Percentiles rank a stretch among this genome's conserved stretches.
Conservation (phyloP, 2,329 filamentous ascomycete species). For the Fusarium sp. region DNA sequence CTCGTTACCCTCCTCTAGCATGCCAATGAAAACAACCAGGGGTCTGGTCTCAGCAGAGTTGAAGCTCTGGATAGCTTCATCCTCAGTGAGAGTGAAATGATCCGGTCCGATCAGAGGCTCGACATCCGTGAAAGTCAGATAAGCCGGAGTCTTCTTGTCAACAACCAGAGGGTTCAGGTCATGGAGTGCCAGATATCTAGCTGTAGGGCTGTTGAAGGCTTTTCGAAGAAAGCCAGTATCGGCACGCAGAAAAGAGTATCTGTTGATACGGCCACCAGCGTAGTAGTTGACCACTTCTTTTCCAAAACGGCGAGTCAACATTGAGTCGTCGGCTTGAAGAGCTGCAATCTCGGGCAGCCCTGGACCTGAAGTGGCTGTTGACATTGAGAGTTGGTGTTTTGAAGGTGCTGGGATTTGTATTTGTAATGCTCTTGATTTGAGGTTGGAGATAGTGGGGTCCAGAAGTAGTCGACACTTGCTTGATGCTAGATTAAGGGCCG, state of each 20-base stretch:
- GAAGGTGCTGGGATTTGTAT: slow-evolving; percentile 16
- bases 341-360: slow-evolving; percentile 56
- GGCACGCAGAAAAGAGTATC: slow-evolving; percentile 78
- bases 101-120: slow-evolving; percentile 74
- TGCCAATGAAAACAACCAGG: slow-evolving; percentile 83
- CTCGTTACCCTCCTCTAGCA: slow-evolving; percentile 73
- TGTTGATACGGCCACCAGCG: slow-evolving; percentile 79
- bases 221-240: slow-evolving; percentile 75
- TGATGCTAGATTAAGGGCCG: background rate
- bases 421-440: slow-evolving; percentile 20
- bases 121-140: slow-evolving; percentile 75
- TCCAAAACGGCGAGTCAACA: slow-evolving; percentile 81
- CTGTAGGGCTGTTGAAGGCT: slow-evolving; percentile 71
- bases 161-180: slow-evolving; percentile 77
- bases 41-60: slow-evolving; percentile 75
- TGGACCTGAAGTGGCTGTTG: slow-evolving; percentile 44
- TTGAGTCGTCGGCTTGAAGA: slow-evolving; percentile 63
- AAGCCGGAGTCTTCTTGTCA: slow-evolving; percentile 68
- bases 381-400: slow-evolving; percentile 25
- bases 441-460: background rate
- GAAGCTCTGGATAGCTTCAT: slow-evolving; percentile 75
- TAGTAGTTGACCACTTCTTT: slow-evolving; percentile 87
- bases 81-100: slow-evolving; percentile 76
- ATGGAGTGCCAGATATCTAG: slow-evolving; percentile 81
- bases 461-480: background rate